Percentiles rank a stretch among this genome's conserved stretches.
These are phyloP conservation scores for Coemansia sp. DNA, from an alignment of 192 early-diverging fungal genomes.

Conservation along the genomic window DNA sequence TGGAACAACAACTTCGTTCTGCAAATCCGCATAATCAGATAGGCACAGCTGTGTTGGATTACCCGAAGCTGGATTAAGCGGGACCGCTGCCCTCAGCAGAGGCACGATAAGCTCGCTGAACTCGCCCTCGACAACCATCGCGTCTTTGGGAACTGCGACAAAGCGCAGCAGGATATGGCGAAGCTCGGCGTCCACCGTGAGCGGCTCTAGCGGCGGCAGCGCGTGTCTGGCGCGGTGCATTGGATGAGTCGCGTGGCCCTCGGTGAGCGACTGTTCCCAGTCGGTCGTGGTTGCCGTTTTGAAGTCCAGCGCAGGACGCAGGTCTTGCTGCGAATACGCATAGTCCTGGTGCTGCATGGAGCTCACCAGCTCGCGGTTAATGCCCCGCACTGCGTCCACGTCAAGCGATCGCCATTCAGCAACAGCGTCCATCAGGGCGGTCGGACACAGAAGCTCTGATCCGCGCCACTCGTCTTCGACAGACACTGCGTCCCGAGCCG, in stretches of 20 bases:
- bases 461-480: background rate
- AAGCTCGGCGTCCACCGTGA: slow-evolving; percentile 30
- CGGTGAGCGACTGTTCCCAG: slow-evolving; percentile 57
- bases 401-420: background rate
- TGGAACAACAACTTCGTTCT: slow-evolving; percentile 39
- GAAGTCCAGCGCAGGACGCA: slow-evolving; percentile 9
- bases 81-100: background rate
- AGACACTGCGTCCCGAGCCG: no score
- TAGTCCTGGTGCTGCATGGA: slow-evolving; percentile 45
- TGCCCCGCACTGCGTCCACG: slow-evolving; percentile 8
- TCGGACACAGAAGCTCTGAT: slow-evolving; percentile 6
- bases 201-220: slow-evolving; percentile 43
- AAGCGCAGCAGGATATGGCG: slow-evolving; percentile 31
- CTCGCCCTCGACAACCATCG: slow-evolving; percentile 26
- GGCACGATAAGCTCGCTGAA: slow-evolving; percentile 15
- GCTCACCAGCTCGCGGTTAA: slow-evolving; percentile 43
- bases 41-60: background rate
- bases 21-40: background rate
- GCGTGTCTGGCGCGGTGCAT: slow-evolving; percentile 56
- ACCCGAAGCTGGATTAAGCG: background rate
- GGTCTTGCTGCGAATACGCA: slow-evolving; percentile 17
- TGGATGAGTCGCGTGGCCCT: slow-evolving; percentile 59
- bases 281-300: slow-evolving; percentile 26
- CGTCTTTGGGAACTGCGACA: slow-evolving; percentile 29
- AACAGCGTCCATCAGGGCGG: background rate